Base-by-base conservation (phyloP, 2,329 filamentous ascomycete species). In the Fusarium begoniae region DNA sequence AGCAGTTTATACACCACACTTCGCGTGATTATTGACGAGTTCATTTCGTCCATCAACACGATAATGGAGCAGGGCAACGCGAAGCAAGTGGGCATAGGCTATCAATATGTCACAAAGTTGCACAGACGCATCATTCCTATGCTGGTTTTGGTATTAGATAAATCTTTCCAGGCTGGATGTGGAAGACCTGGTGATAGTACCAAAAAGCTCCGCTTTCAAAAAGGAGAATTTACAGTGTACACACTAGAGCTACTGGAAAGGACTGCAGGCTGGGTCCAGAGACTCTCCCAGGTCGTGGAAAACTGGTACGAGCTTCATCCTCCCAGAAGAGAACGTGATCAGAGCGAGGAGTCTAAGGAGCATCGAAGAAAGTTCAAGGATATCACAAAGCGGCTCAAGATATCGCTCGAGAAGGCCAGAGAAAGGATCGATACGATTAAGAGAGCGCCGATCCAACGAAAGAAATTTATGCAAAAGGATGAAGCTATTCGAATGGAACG, bases 41-140 rank as follows among this genome's bases (percentile, higher is more conserved):
- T 73, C 14, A 57, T 48, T 15, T 61, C 48, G 6, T 58, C 41
- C 11, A 63, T 78, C 41, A 62, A 63, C 44, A 17, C 15, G n/a
- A 45, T 45, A 43, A 59, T 72, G 26, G 12, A 32, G 18, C 28
- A 43, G 22, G 55, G 24, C 11, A 30, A 40, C 8, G 8, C 30
- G 24, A 24, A 37, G 13, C 41, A 59, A 30, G 40, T 50, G 22
- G 37, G 26, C 22, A 14, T 30, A 4, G 69, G 69, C 30, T 55
- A 20, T 22, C 35, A 20, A 40, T 68, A 40, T 13, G 50, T 77
- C 18, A 35, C 50, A 5, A 66, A 60, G 18, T 47, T 80, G 13
- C 64, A 60, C 35, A 54, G 28, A 14, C 70, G 51, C 17, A 74
- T 81, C 18, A 74, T 81, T 10, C 80, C 80, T 7, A 72, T 79